Base-by-base conservation (phyloP, 257 asterid species). In the Paulownia fortunei region DNA sequence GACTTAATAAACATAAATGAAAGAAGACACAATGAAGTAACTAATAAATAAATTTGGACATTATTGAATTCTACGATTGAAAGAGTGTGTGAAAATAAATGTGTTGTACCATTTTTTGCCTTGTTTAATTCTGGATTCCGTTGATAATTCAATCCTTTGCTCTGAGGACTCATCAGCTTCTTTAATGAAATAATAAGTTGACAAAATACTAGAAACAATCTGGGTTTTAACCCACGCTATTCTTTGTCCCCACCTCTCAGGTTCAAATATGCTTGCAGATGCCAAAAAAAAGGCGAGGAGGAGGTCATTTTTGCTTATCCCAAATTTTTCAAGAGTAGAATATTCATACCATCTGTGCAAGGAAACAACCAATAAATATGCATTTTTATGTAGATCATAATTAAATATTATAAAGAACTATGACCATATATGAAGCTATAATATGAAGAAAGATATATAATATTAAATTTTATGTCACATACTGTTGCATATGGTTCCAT, bases 401-500 rank as follows among this genome's bases (percentile, higher is more conserved):
- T 2, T 44, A 44, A 44, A 5, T 4, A 39, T 39, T 39, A 0
- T 44, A 44, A 7, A 44, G 15, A n/a, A n/a, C n/a, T n/a, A n/a
- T n/a, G n/a, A n/a, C n/a, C n/a, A n/a, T n/a, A n/a, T n/a, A n/a
- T n/a, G n/a, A n/a, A n/a, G n/a, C n/a, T n/a, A n/a, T n/a, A n/a
- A n/a, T n/a, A n/a, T n/a, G n/a, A n/a, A n/a, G n/a, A n/a, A n/a
- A n/a, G n/a, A n/a, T n/a, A n/a, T n/a, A n/a, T n/a, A n/a, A n/a
- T n/a, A n/a, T n/a, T n/a, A n/a, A n/a, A n/a, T n/a, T n/a, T n/a
- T n/a, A n/a, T n/a, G n/a, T n/a, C n/a, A n/a, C n/a, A n/a, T n/a
- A n/a, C 91, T 74, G 44, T 27, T 78, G 85, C 34, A 89, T 73
- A 26, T 46, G 56, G 11, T 42, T 61, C 94, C 94, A 89, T 34